Conservation (phyloP, 2,329 filamentous ascomycete species). For the Fusarium sp. region DNA sequence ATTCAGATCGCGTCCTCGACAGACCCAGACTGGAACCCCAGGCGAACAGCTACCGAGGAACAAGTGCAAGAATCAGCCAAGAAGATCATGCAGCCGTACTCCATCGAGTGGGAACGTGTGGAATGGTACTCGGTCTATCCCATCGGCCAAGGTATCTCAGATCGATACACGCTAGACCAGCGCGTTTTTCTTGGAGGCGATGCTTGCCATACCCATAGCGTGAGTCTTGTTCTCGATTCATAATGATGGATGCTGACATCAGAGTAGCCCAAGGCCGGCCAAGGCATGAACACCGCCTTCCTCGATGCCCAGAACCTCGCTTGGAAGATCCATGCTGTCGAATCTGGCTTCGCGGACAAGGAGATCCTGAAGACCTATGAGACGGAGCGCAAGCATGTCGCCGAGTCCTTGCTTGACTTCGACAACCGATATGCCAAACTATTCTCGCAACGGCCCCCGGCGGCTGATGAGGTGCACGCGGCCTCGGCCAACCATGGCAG, state of each 20-base stretch:
- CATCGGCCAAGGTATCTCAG: conserved; percentile 78
- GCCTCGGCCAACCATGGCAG: conserved; percentile 58
- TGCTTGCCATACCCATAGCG: conserved; percentile 82
- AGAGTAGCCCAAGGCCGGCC: conserved; percentile 77
- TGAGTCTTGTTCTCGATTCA: conserved; percentile 57
- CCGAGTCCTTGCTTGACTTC: conserved; percentile 85
- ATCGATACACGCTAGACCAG: conserved; percentile 73
- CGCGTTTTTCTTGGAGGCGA: conserved; percentile 81
- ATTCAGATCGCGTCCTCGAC: conserved; percentile 74
- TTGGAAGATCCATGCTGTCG: conserved; percentile 95
- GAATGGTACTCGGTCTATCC: conserved; percentile 84
- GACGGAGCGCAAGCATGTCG: conserved; percentile 83
- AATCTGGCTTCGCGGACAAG: conserved; percentile 81
- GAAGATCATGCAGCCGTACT: conserved; percentile 73
- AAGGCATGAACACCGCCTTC: conserved; percentile 85
- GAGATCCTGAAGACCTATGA: conserved; percentile 87
- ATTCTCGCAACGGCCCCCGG: conserved; percentile 83
- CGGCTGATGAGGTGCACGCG: conserved; percentile 76
- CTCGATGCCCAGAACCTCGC: conserved; percentile 88
- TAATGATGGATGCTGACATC: conserved; percentile 28
- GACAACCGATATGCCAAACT: conserved; percentile 91
- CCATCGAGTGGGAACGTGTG: conserved; percentile 72
- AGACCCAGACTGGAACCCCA: conserved; percentile 69
- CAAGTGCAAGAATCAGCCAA: conserved; percentile 74
- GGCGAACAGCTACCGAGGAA: conserved; percentile 70